Base-by-base conservation (phyloP, 495 filamentous ascomycete species). In the Penicillium chermesinum region DNA sequence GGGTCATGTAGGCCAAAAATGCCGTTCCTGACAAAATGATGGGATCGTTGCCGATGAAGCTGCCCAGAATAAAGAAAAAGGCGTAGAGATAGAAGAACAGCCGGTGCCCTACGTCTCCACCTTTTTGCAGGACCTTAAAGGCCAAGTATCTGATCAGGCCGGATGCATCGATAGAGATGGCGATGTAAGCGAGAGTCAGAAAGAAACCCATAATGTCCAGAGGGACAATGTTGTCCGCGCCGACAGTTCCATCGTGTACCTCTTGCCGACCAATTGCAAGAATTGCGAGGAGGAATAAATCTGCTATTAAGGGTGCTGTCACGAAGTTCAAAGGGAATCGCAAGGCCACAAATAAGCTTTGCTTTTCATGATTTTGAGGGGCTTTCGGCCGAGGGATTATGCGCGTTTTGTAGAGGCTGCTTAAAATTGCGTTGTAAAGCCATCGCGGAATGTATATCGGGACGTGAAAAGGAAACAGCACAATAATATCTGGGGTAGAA, bases 121-220 rank as follows among this genome's bases (percentile, higher is more conserved):
- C 80, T 58, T 71, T 76, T 54, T 81, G 74, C n/a, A 85, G 73
- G 1, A 86, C 83, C 48, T 77, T 83, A 69, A 83, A 84, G 0
- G 83, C 81, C 38, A 86, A 61, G 41, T 69, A 86, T 36, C 81
- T 58, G 53, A 86, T 84, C 7, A 85, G 64, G 15, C 83, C 83
- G 2, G 83, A 85, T 1, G 82, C 81, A 53, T 86, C 83, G 58
- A 86, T 82, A 2, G 83, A 86, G 47, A 86, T 86, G 43, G 83
- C 83, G 54, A 86, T 85, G 62, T 86, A 86, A 2, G 83, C 81
- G n/a, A 85, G 66, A 0, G 83, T 81, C 44, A 85, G 69, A 67
- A 86, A 86, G 64, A 86, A 85, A 30, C 64, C 60, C 76, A 86
- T 82, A 55, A 86, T 84, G 43, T 84, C 79, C 49, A 81, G 70